These are phyloP conservation scores for Tolypocladium ovalisporum DNA, from an alignment of 2,329 filamentous ascomycete species.

Conservation along the genomic window DNA sequence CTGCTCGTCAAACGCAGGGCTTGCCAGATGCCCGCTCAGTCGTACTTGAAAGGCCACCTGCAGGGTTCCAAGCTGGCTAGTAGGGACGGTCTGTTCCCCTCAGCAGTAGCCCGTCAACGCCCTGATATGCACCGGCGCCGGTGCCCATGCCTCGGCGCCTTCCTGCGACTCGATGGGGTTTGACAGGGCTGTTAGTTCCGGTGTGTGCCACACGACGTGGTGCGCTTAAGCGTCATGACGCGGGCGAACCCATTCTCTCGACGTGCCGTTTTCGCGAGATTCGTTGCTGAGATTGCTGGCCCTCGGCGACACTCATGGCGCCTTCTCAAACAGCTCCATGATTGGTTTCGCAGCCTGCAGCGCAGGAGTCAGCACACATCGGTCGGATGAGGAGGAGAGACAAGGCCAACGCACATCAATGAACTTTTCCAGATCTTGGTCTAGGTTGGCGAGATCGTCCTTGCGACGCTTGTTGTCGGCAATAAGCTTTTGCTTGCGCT, in stretches of 20 bases:
- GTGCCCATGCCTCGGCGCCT: not conserved
- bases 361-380: not conserved
- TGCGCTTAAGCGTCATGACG: not conserved
- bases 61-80: not conserved
- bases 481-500: constrained; percentile 50
- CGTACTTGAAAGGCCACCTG: not conserved
- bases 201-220: not conserved
- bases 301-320: constrained; percentile 24
- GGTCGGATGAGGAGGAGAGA: not conserved
- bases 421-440: constrained; percentile 87
- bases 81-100: not conserved
- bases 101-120: not conserved
- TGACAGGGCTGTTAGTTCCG: not conserved
- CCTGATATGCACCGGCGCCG: not conserved
- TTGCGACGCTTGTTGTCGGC: constrained; percentile 81
- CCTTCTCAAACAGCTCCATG: constrained; percentile 75
- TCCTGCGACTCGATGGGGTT: not conserved
- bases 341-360: constrained; percentile 74
- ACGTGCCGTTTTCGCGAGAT: not conserved
- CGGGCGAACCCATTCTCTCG: not conserved
- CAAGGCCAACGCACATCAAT: constrained; percentile 56
- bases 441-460: constrained; percentile 82
- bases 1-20: not conserved
- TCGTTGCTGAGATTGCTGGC: not conserved
- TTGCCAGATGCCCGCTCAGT: not conserved